A percentile compares a stretch with the other conserved stretches of the same genome.
Evolutionary conservation across 352 stramenopile genomes (phyloP).

Genomic region (Globisporangium alternatum): DNA sequence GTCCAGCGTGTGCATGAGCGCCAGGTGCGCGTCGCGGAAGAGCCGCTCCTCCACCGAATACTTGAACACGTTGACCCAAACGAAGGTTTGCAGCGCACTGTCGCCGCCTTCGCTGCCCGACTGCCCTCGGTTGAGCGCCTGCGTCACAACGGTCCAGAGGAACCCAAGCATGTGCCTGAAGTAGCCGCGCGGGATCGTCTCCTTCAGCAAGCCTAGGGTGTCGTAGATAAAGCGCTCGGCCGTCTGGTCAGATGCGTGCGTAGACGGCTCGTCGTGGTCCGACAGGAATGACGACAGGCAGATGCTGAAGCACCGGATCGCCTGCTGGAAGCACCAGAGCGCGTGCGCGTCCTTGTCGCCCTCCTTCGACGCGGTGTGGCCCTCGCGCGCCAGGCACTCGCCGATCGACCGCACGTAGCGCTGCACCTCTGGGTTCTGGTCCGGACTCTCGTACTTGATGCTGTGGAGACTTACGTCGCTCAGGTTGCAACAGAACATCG

Average conservation of each 20-base stretch:
- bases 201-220: constrained; percentile 59
- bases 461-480: constrained; percentile 54
- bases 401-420: constrained; percentile 60
- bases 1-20: constrained; percentile 67
- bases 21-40: constrained; percentile 67
- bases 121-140: constrained; percentile 34
- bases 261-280: constrained; percentile 28
- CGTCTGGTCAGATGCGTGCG: constrained; percentile 19
- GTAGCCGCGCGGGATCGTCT: constrained; percentile 55
- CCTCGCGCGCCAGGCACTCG: constrained; percentile 64
- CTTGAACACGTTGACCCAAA: constrained; percentile 86
- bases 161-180: constrained; percentile 58
- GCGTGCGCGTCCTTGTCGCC: constrained; percentile 34
- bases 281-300: constrained; percentile 58
- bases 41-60: constrained; percentile 59
- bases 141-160: constrained; percentile 61
- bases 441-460: constrained; percentile 26
- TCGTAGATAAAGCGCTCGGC: constrained; percentile 67
- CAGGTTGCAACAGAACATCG: constrained; percentile 64
- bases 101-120: constrained; percentile 27
- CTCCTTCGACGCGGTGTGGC: constrained; percentile 35
- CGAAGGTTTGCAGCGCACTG: constrained; percentile 58
- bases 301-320: constrained; percentile 69
- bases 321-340: constrained; percentile 66
- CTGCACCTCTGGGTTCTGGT: constrained; percentile 32